Conservation (phyloP, 2,329 filamentous ascomycete genomes). For the Septoria linicola region DNA sequence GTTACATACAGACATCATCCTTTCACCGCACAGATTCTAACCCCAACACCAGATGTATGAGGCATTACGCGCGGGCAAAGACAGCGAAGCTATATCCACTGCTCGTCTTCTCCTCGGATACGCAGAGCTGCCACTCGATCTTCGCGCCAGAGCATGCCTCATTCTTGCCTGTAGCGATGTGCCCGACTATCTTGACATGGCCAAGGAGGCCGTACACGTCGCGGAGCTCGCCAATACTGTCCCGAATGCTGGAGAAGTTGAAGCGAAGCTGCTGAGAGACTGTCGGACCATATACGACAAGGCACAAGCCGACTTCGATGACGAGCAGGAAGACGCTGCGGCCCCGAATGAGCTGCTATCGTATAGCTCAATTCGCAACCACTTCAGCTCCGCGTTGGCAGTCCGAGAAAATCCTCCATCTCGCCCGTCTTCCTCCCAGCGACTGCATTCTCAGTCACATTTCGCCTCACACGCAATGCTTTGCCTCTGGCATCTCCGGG, state of each 20-base stretch:
- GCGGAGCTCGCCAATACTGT: neutral
- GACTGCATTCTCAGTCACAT: slow-evolving; percentile 19
- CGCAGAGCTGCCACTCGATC: slow-evolving; percentile 6
- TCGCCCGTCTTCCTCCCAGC: slow-evolving; percentile 34
- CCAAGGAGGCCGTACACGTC: slow-evolving; percentile 8
- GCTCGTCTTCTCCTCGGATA: slow-evolving; percentile 11
- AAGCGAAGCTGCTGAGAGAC: too few species aligned
- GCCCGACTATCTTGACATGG: slow-evolving; percentile 14
- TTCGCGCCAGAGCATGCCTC: slow-evolving; percentile 13
- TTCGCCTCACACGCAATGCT: slow-evolving; percentile 26
- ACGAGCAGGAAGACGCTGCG: too few species aligned
- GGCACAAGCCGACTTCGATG: too few species aligned
- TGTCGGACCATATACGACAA: too few species aligned
- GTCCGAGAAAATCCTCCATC: slow-evolving; percentile 42
- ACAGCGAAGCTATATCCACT: slow-evolving; percentile 4
- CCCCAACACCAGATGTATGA: neutral
- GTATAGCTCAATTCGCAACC: too few species aligned
- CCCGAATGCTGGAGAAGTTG: neutral
- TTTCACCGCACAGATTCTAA: neutral
- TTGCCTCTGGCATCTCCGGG: slow-evolving; percentile 8
- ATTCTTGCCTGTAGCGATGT: slow-evolving; percentile 3
- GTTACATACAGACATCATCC: neutral
- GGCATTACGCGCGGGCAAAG: neutral
- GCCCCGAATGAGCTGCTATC: too few species aligned
- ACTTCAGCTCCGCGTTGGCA: slow-evolving; percentile 23